These are phyloP conservation scores for Herpetomonas tarakana DNA, from an alignment of 208 protist species.

Conservation along the genomic window DNA sequence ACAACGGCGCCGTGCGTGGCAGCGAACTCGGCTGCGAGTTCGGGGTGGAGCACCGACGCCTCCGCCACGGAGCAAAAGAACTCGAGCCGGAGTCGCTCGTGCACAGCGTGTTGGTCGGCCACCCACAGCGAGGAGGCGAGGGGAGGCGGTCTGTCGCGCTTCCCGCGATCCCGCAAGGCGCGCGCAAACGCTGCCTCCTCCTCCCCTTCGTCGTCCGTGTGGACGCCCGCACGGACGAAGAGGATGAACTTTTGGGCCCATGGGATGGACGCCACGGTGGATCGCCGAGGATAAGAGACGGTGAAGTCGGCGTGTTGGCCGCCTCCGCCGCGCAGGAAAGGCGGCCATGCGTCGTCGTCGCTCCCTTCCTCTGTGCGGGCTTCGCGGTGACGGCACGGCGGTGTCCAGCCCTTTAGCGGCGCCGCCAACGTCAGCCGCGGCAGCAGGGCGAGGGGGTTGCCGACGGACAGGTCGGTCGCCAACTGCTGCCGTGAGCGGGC, in stretches of 20 bases:
- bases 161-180: background rate
- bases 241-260: background rate
- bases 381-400: too few species aligned
- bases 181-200: background rate
- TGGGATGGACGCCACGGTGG: background rate
- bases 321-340: too few species aligned
- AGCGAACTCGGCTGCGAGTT: conserved; percentile 1
- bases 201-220: background rate
- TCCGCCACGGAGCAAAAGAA: conserved; percentile 65
- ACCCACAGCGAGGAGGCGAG: conserved; percentile 16
- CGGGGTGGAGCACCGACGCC: conserved; percentile 54
- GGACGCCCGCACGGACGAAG: too few species aligned
- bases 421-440: too few species aligned
- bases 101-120: conserved; percentile 73
- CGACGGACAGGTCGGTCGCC: too few species aligned
- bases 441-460: too few species aligned
- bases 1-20: conserved; percentile 2
- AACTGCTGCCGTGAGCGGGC: background rate
- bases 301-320: too few species aligned
- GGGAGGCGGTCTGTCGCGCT: background rate
- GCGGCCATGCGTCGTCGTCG: too few species aligned
- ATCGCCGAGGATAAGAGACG: too few species aligned
- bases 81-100: conserved; percentile 74
- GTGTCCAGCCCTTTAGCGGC: too few species aligned
- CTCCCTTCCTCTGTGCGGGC: too few species aligned